Base-by-base conservation (phyloP, 805 yeast species). In the Phaffomyces antillensis region DNA sequence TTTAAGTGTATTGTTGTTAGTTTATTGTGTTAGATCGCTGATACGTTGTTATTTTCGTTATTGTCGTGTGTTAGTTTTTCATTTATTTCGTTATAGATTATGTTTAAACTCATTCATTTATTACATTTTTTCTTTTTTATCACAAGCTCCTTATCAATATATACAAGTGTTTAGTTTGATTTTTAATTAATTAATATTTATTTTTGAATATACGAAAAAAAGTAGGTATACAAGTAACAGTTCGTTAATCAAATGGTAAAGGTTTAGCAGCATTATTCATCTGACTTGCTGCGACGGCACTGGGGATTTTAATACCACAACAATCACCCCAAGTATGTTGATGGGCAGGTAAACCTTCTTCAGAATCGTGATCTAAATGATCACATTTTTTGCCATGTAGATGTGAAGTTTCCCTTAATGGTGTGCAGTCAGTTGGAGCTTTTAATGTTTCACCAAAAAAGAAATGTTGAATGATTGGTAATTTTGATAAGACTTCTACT, bases 241-340 rank as follows among this genome's bases (percentile, higher is more conserved):
- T 7, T 32, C 35, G 18, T 60, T 56, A 85, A 61, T 85, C 93
- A 67, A 83, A 85, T 1, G 91, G 91, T 20, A 84, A 65, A 13
- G 74, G 76, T 49, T 60, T 70, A 16, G 16, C 13, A 30, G 10
- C 11, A 13, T 60, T 65, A 42, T 70, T 66, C 64, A 77, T 66
- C 49, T 79, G 81, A 15, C 81, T 75, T 0, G 96, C 99, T 0
- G 96, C 98, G 45, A 89, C 77, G 0, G 97, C 96, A 65, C 96
- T 88, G 0, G 99, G 99, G 2, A 93, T 76, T 59, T 87, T 86
- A 41, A 93, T 93, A 8, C 99, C 99, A 68, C 99, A 93, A 59
- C 99, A 93, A 61, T 93, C 98, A 9, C 96, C 98, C 96, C 96
- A 93, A 3, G 86, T 80, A 36, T 70, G 72, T 39, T 68, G 70